These are phyloP conservation scores for Candida sithepensis DNA, from an alignment of 805 yeast genomes.

Conservation along the genomic window DNA sequence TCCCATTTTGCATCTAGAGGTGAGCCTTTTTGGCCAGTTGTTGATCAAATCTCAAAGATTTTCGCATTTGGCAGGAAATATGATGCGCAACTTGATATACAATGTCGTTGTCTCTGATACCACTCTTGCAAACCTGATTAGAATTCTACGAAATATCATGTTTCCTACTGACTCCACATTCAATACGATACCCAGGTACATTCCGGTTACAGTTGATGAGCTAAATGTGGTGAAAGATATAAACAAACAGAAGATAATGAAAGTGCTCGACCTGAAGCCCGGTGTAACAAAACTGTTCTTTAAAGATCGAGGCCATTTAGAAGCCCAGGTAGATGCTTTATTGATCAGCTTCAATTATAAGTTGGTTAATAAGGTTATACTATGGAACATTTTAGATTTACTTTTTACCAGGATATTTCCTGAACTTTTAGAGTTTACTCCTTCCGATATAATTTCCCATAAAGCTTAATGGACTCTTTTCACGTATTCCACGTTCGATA, in stretches of 20 bases:
- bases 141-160: constrained; percentile 22
- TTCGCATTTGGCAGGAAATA: constrained; percentile 23
- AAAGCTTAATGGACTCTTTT: not conserved
- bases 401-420: constrained; percentile 38
- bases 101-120: constrained; percentile 20
- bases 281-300: constrained; percentile 4
- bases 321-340: constrained; percentile 22
- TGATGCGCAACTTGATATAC: constrained; percentile 23
- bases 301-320: constrained; percentile 7
- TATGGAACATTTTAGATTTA: constrained; percentile 41
- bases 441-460: constrained; percentile 9
- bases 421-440: constrained; percentile 23
- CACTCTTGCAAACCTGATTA: constrained; percentile 10
- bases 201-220: constrained; percentile 28
- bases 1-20: constrained; percentile 15
- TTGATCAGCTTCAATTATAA: constrained; percentile 34
- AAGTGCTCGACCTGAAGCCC: constrained; percentile 6
- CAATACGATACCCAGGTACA: constrained; percentile 26
- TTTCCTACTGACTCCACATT: constrained; percentile 29
- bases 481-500: no score
- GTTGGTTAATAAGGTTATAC: constrained; percentile 40
- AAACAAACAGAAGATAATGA: constrained; percentile 9
- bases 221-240: constrained; percentile 13
- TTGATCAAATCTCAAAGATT: constrained; percentile 15
- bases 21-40: constrained; percentile 8